Percentiles rank a stretch among this genome's conserved stretches.
phyloP scores from a whole-genome alignment of 129 eudicot genomes.

The Ambrosia artemisiifolia region DNA sequence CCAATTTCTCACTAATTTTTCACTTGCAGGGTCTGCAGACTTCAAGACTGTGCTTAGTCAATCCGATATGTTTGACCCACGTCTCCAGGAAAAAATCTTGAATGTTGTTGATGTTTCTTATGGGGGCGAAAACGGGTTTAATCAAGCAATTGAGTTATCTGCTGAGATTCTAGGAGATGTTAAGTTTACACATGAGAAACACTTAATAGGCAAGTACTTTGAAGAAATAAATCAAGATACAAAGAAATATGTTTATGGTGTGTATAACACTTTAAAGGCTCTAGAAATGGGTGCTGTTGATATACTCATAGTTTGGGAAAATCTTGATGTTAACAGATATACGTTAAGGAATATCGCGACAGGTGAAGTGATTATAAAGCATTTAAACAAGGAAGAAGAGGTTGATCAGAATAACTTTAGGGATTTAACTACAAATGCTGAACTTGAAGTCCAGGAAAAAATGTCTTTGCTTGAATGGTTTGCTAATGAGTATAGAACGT shows the following conservation, averaged over 20 bases:
- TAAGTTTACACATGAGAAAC: conserved; percentile 38
- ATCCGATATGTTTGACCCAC: conserved; percentile 42
- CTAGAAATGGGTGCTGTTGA: conserved; percentile 43
- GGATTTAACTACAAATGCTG: conserved; percentile 34
- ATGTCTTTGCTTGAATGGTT: conserved; percentile 39
- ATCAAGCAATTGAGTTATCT: conserved; percentile 39
- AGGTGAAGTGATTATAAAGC: conserved; percentile 36
- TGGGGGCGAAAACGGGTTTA: conserved; percentile 41
- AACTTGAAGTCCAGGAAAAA: conserved; percentile 34
- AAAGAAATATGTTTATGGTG: conserved; percentile 39
- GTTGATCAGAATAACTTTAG: conserved; percentile 33
- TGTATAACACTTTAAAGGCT: conserved; percentile 32
- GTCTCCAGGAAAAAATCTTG: conserved; percentile 36
- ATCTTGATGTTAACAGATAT: conserved; percentile 34
- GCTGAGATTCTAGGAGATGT: conserved; percentile 34
- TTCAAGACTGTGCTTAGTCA: conserved; percentile 46
- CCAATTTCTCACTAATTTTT: background rate
- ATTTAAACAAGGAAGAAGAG: conserved; percentile 31
- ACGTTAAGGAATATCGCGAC: conserved; percentile 29
- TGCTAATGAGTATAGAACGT: conserved; percentile 40
- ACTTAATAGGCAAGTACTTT: conserved; percentile 35
- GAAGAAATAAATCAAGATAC: conserved; percentile 44
- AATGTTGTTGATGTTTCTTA: conserved; percentile 42
- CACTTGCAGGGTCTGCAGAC: conserved; percentile 38
- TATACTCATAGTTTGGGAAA: conserved; percentile 41